Evolutionary conservation across 164 flowering plant genomes (phyloP).

Genomic region (Vitis amurensis): DNA sequence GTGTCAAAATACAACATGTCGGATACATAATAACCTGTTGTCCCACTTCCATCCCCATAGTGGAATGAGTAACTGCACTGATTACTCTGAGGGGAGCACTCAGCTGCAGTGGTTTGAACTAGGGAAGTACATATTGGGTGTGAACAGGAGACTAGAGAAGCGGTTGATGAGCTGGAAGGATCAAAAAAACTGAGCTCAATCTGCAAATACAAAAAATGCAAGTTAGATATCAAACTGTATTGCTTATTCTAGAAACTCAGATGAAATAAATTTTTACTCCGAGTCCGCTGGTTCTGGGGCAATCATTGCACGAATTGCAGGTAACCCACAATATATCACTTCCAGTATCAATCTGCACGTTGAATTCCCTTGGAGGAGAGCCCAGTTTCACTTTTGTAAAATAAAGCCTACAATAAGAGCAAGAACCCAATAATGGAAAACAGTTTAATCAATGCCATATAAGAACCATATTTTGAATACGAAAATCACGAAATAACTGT

Average conservation of each 20-base stretch:
- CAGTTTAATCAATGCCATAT: not conserved
- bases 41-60: slow-evolving; percentile 74
- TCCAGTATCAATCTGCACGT: slow-evolving; percentile 75
- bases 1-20: slow-evolving; percentile 56
- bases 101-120: slow-evolving; percentile 39
- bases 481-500: not conserved
- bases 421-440: not conserved
- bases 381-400: slow-evolving; percentile 64
- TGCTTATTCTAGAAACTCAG: not conserved
- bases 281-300: slow-evolving; percentile 60
- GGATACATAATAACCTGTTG: slow-evolving; percentile 56
- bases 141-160: slow-evolving; percentile 49
- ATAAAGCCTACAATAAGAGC: slow-evolving; percentile 42
- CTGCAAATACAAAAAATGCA: slow-evolving; percentile 28
- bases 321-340: slow-evolving; percentile 69
- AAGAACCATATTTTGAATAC: not conserved
- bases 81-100: slow-evolving; percentile 40
- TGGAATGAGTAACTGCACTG: slow-evolving; percentile 60
- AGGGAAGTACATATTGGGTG: slow-evolving; percentile 44
- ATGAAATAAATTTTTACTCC: slow-evolving; percentile 39
- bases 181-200: slow-evolving; percentile 54
- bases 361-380: slow-evolving; percentile 60
- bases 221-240: not conserved
- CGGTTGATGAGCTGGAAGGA: slow-evolving; percentile 45
- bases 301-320: slow-evolving; percentile 54